phyloP scores from a whole-genome alignment of 306 rosid species.

The Ochetophila trinervis region DNA sequence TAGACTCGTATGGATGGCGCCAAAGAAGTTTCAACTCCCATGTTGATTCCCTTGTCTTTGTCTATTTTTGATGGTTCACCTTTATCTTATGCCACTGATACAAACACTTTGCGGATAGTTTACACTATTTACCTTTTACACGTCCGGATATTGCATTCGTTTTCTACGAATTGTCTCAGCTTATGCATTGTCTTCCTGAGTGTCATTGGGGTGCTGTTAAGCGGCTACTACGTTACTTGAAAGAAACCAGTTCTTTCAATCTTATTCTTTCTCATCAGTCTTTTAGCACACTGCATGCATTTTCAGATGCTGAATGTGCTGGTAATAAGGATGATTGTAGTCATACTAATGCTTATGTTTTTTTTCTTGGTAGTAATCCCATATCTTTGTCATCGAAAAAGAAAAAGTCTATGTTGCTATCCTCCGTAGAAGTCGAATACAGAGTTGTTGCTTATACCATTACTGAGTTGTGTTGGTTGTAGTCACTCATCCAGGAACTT shows the following conservation, averaged over 20 bases:
- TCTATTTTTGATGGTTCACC: background rate
- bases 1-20: too few species aligned
- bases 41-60: background rate
- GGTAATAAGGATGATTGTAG: too few species aligned
- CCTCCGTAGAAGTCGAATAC: background rate
- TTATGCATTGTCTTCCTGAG: background rate
- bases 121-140: background rate
- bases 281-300: background rate
- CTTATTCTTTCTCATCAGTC: background rate
- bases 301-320: background rate
- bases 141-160: background rate
- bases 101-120: background rate
- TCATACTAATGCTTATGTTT: too few species aligned
- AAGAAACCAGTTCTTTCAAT: background rate
- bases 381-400: too few species aligned
- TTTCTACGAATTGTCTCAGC: background rate
- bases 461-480: background rate
- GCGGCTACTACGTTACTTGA: background rate
- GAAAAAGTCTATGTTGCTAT: background rate
- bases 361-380: too few species aligned
- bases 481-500: background rate
- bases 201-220: background rate
- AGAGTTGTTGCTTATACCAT: background rate
- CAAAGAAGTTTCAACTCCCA: background rate
- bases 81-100: background rate